Evolutionary conservation across 192 early-diverging fungal species (phyloP), one percentile per base, ranked within the genome.

Genomic region (Gaertneriomyces semiglobifer): DNA sequence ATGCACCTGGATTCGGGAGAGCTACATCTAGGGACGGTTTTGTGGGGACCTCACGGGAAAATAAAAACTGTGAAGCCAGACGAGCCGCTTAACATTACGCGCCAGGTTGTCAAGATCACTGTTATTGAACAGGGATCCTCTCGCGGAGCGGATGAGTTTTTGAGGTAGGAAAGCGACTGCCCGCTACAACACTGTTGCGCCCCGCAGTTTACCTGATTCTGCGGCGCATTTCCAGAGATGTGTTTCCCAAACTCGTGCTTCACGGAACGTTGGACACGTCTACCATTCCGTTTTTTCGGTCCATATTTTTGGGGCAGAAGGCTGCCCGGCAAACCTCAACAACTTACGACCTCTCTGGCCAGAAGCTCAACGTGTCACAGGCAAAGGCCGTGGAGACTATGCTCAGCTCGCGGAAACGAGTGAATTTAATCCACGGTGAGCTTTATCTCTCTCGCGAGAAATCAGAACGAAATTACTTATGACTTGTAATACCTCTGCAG

Each of bases 11-110:
- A 38, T 51, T 40, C 46, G 52, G 51, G 51, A 4, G 7, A 40
- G 48, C 18, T 33, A n/a, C 50, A 33, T 14, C 18, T 51, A 18
- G 62, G 62, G n/a, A 64, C 19, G 6, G 62, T 64, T 19, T n/a
- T 18, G 41, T 18, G 11, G 14, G 62, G 62, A 5, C 16, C 38
- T 12, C 40, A 64, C 53, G 62, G 62, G 5, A 64, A 64, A 41
- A 64, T 47, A 18, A 64, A 64, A 46, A 64, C 62, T 14, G 62
- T 64, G 7, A 64, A 64, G 41, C 51, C 42, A 12, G 62, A 64
- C 46, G 5, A 53, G 16, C 48, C 18, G 51, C 48, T 64, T 11
- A 7, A 33, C 12, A 39, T 7, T 42, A n/a, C 0, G 6, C 42
- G n/a, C 19, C 44, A 18, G 5, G 48, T 64, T 38, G 39, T 19